Evolutionary conservation across 768 basidiomycete species (phyloP).

Genomic region (Auriscalpium orientale): DNA sequence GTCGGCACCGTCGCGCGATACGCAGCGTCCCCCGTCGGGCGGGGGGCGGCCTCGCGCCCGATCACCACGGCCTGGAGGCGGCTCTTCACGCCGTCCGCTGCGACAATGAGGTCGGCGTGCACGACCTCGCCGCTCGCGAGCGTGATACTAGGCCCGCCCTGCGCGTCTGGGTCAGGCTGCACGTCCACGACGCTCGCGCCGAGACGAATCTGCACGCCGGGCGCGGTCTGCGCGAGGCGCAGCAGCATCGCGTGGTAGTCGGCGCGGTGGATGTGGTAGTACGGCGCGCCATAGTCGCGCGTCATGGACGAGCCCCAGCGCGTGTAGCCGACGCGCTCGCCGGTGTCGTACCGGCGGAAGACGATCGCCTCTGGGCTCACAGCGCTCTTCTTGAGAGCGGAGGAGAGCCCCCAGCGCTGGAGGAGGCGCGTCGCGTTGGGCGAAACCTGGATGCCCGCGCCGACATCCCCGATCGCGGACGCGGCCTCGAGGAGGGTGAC

Average conservation of each 20-base stretch:
- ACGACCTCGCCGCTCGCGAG: slow-evolving; percentile 30
- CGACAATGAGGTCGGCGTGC: slow-evolving; percentile 29
- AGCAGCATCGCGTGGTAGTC: slow-evolving; percentile 34
- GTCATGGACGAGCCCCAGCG: slow-evolving; percentile 26
- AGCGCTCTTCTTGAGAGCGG: slow-evolving; percentile 22
- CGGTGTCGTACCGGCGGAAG: slow-evolving; percentile 29
- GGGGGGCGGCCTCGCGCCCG: slow-evolving; percentile 32
- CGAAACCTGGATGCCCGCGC: slow-evolving; percentile 36
- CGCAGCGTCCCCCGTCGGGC: slow-evolving; percentile 54
- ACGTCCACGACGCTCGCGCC: slow-evolving; percentile 24
- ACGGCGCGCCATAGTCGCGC: slow-evolving; percentile 29
- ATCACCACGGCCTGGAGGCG: slow-evolving; percentile 42
- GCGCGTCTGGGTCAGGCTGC: slow-evolving; percentile 21
- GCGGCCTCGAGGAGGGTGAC: slow-evolving; percentile 34
- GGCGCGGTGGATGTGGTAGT: slow-evolving; percentile 36
- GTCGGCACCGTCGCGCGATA: slow-evolving; percentile 50
- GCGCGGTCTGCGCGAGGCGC: slow-evolving; percentile 23
- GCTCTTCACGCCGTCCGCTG: slow-evolving; percentile 41
- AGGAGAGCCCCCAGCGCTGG: slow-evolving; percentile 30
- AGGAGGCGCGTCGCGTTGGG: slow-evolving; percentile 33
- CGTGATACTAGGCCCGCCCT: slow-evolving; percentile 24
- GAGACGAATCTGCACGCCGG: slow-evolving; percentile 26
- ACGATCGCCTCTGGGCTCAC: slow-evolving; percentile 32
- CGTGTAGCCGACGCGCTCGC: slow-evolving; percentile 31
- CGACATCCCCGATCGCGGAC: slow-evolving; percentile 31